Base-by-base conservation (phyloP, 1,284 basidiomycete genomes). In the Fomitopsis pinicola region DNA sequence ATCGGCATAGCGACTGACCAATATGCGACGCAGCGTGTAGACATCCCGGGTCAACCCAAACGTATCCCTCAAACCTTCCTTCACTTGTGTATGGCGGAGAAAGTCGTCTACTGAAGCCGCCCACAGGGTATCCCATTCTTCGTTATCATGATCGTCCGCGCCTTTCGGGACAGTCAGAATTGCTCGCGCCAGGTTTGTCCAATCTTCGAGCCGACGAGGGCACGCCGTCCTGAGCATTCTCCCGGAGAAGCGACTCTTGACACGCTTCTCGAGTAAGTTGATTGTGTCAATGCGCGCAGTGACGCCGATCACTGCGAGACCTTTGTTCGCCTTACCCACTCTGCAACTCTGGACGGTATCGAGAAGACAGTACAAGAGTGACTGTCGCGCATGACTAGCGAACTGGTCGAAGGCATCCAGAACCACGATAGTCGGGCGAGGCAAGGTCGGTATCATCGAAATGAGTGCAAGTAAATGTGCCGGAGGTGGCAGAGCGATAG, bases 241-340 rank as follows among this genome's bases (percentile, higher is more conserved):
- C 42, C 94, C 94, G 5, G 95, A 97, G 76, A 97, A 98, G 6
- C 95, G 86, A 66, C 94, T 97, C 75, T 97, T 97, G 57, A 98
- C 95, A 54, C 95, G 83, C 73, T 98, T 98, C 74, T 98, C 95
- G 6, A 98, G 79, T 9, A 93, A 76, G 60, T 92, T 91, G 62
- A 97, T 83, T n/a, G 92, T 90, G 69, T 97, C 94, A 15, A 95
- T 82, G 17, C 94, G 86, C 36, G 85, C 85, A 0, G 93, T 94
- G 2, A 95, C 73, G 10, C 95, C 95, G 46, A 97, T 78, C 28
- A 97, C 87, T 0, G 89, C 90, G 19, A 97, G 75, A 0, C 95
- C 95, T 60, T 82, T 84, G 66, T 73, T 82, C 12, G 78, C 79
- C 52, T 77, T 73, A 7, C 78, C 80, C 5, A 82, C 81, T 58